Evolutionary conservation across 257 asterid species (phyloP).

Genomic region (Solanum corneliomulleri): DNA sequence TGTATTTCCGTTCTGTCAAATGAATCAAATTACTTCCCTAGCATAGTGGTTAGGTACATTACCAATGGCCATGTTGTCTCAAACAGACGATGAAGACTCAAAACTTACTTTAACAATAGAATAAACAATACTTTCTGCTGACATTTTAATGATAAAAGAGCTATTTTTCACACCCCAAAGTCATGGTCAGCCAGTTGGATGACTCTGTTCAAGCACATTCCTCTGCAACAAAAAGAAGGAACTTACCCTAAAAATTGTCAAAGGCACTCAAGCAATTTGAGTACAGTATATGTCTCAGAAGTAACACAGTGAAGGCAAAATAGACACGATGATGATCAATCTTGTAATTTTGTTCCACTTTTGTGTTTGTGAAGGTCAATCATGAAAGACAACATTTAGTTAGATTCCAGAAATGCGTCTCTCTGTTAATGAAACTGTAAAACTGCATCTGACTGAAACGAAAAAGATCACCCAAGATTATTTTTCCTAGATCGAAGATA

Average conservation of each 20-base stretch:
- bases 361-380: background rate
- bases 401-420: background rate
- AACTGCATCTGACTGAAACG: background rate
- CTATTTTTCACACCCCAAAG: background rate
- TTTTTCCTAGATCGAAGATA: background rate
- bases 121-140: background rate
- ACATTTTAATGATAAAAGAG: background rate
- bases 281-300: background rate
- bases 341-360: background rate
- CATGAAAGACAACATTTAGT: background rate
- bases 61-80: background rate
- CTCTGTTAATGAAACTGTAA: background rate
- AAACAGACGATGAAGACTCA: background rate
- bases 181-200: background rate
- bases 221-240: background rate
- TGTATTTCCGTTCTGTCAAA: background rate
- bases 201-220: background rate
- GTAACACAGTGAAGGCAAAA: background rate
- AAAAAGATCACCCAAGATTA: background rate
- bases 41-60: background rate
- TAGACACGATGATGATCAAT: background rate
- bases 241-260: background rate
- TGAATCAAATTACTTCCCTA: background rate
- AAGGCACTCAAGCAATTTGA: background rate
- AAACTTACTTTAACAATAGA: background rate